Base-by-base conservation (phyloP, 176 grass and related monocot species). In the bread wheat (Triticum aestivum) region DNA sequence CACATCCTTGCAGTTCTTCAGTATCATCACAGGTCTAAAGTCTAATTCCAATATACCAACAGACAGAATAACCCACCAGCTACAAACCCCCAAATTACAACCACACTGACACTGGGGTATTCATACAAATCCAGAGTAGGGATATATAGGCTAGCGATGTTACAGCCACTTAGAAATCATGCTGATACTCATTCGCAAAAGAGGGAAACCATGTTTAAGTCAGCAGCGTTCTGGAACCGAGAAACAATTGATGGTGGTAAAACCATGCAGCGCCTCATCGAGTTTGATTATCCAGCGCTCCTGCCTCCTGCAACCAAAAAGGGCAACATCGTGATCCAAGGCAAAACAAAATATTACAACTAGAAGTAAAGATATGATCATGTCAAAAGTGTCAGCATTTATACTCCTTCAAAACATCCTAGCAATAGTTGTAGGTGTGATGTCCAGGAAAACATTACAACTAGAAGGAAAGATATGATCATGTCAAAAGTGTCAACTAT, bases 241-340 rank as follows among this genome's bases (percentile, higher is more conserved):
- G 52, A 65, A 17, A 64, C 49, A 21, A 72, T 45, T 9, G 45
- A 44, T 13, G 27, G 9, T 8, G 21, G 49, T 69, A 69, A 39
- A 83, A 81, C 20, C 69, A 37, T 33, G 34, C 35, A 73, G 51
- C 23, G 3, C 17, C 68, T 8, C 82, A 80, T 75, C 34, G 1
- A 2, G 11, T 42, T 27, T 27, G 21, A 12, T 59, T 49, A 74
- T 52, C 24, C 63, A 52, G 5, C 29, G 2, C 30, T 82, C 63
- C 35, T 70, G 27, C 37, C 10, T 86, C 78, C 88, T 90, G 73
- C 71, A 64, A n/a, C 44, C 21, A 20, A 81, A 58, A 81, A 74
- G 37, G 21, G 23, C 18, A 69, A 27, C 35, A 61, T 82, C 9
- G 59, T 17, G 49, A 61, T 82, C n/a, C 54, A 63, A 49, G n/a